Evolutionary conservation across 805 yeast species (phyloP), one percentile per base, ranked within the genome.

Genomic region (Lipomyces yamadae): DNA sequence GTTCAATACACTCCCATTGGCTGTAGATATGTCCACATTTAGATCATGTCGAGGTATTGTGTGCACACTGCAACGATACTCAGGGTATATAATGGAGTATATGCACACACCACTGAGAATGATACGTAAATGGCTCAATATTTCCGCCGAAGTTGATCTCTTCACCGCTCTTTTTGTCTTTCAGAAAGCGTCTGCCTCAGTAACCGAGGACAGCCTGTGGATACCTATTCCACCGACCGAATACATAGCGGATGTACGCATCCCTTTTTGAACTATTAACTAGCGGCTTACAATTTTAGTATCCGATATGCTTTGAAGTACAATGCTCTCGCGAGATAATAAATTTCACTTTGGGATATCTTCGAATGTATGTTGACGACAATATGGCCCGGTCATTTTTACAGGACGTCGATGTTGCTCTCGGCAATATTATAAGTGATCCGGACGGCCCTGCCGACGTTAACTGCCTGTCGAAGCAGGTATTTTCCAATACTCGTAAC

Each of bases 1-100:
- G 48, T 70, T 70, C 39, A 70, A 70, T 45, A 70, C 72, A 7
- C 45, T 70, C 1, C 73, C 73, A n/a, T 24, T 67, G 13, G 61
- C 65, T 8, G 13, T 68, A 5, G 53, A 63, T 18, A 18, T 66
- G 15, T 6, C 39, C 6, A 4, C 7, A 7, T 15, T 24, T 32
- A 2, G 55, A 24, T 39, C 63, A 1, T 53, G 29, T 39, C 30
- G 59, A 57, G 59, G 53, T n/a, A 18, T 64, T n/a, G 42, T 35
- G 24, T 24, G 7, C 30, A n/a, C 18, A 4, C 33, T 68, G 24
- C 71, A 68, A 33, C 18, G 11, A 2, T 56, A 52, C 33, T 60
- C 64, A 10, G 60, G 69, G 5, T 7, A 39, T n/a, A 15, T 70
- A 15, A 2, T 63, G 30, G 64, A 62, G 4, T 72, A 56, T 57